Evolutionary conservation across 257 asterid genomes (phyloP).

Genomic region (Petunia axillaris): DNA sequence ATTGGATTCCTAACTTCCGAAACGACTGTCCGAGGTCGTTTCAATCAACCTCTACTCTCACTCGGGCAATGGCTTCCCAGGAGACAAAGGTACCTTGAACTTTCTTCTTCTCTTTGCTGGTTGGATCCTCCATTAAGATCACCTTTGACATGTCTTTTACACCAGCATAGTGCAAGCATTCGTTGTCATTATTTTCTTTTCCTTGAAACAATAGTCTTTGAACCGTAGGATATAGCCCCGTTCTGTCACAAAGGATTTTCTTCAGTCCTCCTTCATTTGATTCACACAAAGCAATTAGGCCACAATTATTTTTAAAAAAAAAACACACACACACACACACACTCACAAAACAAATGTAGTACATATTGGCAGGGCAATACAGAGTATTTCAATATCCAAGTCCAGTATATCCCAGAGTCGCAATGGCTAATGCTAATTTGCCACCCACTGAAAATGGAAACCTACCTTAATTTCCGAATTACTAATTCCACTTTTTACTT

Average conservation of each 20-base stretch:
- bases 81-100: neutral
- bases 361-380: neutral
- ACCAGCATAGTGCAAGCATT: conserved; percentile 37
- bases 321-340: neutral
- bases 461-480: no score
- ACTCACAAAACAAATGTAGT: neutral
- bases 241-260: conserved; percentile 31
- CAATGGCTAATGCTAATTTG: neutral
- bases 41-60: conserved; percentile 33
- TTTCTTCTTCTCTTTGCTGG: conserved; percentile 37
- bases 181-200: conserved; percentile 38
- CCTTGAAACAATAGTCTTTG: conserved; percentile 42
- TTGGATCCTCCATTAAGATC: conserved; percentile 42
- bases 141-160: conserved; percentile 36
- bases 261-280: conserved; percentile 34
- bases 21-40: no score
- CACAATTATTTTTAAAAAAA: neutral
- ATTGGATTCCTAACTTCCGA: no score
- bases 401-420: neutral
- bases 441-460: neutral
- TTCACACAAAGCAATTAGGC: neutral
- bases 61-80: conserved; percentile 29
- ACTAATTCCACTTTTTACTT: no score
- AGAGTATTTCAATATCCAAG: neutral
- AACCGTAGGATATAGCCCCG: conserved; percentile 32